Conservation (phyloP, 1,284 basidiomycete genomes). For the Flammula alnicola region DNA sequence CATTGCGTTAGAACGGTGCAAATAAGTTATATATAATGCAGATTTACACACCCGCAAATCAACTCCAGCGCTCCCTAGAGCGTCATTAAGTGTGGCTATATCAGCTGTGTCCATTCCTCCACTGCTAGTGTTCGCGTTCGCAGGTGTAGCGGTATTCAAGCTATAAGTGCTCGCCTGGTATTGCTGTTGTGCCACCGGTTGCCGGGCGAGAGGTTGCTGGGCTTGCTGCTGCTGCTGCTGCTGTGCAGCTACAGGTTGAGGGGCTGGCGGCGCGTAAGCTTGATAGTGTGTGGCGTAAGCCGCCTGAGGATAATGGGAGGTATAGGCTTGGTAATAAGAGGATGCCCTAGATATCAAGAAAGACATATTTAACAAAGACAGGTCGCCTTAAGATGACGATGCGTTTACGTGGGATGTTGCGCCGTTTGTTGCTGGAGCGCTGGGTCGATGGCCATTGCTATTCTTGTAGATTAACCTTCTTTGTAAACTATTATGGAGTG, state of each 20-base stretch:
- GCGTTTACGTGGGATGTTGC: conserved; percentile 48
- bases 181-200: conserved; percentile 8
- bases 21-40: conserved; percentile 2
- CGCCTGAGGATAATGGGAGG: conserved; percentile 22
- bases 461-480: neutral
- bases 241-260: neutral
- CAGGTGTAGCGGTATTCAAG: conserved; percentile 23
- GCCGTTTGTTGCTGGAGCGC: conserved; percentile 63
- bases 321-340: conserved; percentile 45
- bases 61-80: conserved; percentile 81
- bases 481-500: neutral
- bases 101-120: conserved; percentile 62
- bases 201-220: conserved; percentile 20
- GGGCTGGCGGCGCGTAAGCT: conserved; percentile 2
- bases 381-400: conserved; percentile 13
- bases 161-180: conserved; percentile 29
- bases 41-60: conserved; percentile 65
- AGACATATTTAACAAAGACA: conserved; percentile 18
- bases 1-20: conserved; percentile 1
- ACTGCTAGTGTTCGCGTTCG: conserved; percentile 26
- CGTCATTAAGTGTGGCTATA: conserved; percentile 79
- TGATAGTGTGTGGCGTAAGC: conserved; percentile 8
- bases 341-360: conserved; percentile 30
- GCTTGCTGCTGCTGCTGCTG: conserved; percentile 16
- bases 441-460: conserved; percentile 71